These are phyloP conservation scores for Pseudocercospora eumusae DNA, from an alignment of 2,329 filamentous ascomycete species.

Conservation along the genomic window DNA sequence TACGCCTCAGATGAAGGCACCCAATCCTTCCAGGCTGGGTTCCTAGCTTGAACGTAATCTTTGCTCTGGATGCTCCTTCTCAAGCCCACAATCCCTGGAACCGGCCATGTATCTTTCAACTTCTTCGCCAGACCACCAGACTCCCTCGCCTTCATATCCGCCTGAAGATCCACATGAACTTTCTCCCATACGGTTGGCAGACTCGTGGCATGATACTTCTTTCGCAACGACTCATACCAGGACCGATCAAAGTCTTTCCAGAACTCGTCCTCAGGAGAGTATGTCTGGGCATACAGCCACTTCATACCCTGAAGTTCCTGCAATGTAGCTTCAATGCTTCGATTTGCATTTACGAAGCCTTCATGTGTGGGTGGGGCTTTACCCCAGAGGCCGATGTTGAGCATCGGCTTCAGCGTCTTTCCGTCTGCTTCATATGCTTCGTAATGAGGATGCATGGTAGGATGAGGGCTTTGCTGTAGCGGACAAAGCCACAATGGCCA, in stretches of 20 bases:
- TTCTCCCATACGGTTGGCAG: slow-evolving; percentile 69
- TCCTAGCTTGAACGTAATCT: slow-evolving; percentile 29
- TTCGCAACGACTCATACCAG: slow-evolving; percentile 61
- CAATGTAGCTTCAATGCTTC: slow-evolving; percentile 61
- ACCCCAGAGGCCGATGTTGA: slow-evolving; percentile 68
- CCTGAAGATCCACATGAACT: slow-evolving; percentile 54
- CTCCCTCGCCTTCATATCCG: slow-evolving; percentile 47
- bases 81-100: slow-evolving; percentile 28
- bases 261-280: slow-evolving; percentile 68
- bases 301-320: slow-evolving; percentile 65
- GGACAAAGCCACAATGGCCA: slow-evolving; percentile 55
- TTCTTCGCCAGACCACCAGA: slow-evolving; percentile 47
- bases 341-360: slow-evolving; percentile 58
- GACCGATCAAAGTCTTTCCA: slow-evolving; percentile 63
- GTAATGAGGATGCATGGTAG: slow-evolving; percentile 39
- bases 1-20: slow-evolving; percentile 18
- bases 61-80: slow-evolving; percentile 28
- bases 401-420: slow-evolving; percentile 40
- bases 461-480: slow-evolving; percentile 38
- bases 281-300: slow-evolving; percentile 70
- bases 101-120: slow-evolving; percentile 39
- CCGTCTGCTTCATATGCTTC: slow-evolving; percentile 30
- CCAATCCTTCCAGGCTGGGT: slow-evolving; percentile 32
- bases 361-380: slow-evolving; percentile 47
- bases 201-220: slow-evolving; percentile 60